phyloP scores from a whole-genome alignment of 208 protist genomes.

The Naegleria fowleri region DNA sequence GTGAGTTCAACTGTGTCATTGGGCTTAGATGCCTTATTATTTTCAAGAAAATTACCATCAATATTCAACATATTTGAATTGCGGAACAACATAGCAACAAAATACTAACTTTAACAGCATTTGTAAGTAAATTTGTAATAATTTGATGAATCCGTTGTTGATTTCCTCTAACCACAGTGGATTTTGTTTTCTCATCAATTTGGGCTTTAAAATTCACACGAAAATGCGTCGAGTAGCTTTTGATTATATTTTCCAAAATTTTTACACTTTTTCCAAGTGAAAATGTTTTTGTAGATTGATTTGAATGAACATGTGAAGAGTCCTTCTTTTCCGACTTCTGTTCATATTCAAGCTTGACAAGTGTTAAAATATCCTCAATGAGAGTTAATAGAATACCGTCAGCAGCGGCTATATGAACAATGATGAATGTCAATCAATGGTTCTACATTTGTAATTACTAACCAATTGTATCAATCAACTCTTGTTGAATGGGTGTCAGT shows the following conservation, averaged over 20 bases:
- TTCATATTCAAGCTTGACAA: background rate
- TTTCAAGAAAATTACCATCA: too few relatives aligned
- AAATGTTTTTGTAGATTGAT: background rate
- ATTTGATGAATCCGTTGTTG: background rate
- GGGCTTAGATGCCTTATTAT: background rate
- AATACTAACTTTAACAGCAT: background rate
- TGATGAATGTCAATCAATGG: too few relatives aligned
- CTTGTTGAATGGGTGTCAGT: background rate
- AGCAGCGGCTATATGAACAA: background rate
- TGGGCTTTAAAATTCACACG: background rate
- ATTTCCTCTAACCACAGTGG: background rate
- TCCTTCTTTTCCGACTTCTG: background rate
- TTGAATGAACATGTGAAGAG: background rate
- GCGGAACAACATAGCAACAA: too few relatives aligned
- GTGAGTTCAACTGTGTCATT: background rate
- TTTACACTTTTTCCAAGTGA: background rate
- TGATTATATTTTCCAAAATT: background rate
- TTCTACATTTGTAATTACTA: too few relatives aligned
- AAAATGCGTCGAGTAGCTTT: background rate
- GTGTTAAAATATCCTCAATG: background rate
- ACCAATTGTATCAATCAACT: background rate
- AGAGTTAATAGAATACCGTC: background rate
- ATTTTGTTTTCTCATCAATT: background rate
- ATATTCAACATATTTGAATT: too few relatives aligned
- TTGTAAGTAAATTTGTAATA: background rate